Conservation (phyloP, 441 rosid species). For the Gossypium davidsonii region DNA sequence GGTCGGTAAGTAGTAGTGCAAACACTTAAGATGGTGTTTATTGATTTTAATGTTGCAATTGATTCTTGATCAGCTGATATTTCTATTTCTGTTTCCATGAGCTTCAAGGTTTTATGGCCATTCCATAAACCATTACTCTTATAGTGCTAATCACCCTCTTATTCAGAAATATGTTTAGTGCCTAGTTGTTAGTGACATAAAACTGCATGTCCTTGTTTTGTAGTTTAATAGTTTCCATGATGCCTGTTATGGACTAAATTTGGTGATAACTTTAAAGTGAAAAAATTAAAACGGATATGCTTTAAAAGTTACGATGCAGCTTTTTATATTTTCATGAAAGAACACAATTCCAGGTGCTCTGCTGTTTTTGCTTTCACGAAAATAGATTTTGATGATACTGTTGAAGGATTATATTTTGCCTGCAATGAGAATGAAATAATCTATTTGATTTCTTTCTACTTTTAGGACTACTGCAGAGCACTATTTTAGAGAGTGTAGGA, state of each 20-base stretch:
- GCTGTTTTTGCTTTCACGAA: not conserved
- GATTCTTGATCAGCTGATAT: not conserved
- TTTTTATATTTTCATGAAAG: not conserved
- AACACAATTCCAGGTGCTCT: not conserved
- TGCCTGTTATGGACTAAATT: not conserved
- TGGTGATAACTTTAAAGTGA: not conserved
- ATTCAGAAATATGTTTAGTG: not conserved
- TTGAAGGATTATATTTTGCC: not conserved
- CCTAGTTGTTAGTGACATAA: not conserved
- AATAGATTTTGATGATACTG: not conserved
- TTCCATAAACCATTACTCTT: not conserved
- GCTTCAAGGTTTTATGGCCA: not conserved
- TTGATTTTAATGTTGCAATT: not conserved
- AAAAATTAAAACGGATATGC: not conserved
- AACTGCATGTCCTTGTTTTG: not conserved
- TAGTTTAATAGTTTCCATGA: not conserved
- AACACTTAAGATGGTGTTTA: not conserved
- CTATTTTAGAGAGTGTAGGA: constrained; percentile 91
- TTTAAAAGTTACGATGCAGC: not conserved
- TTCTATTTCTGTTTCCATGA: not conserved
- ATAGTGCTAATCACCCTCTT: not conserved
- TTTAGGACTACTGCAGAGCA: constrained; percentile 85
- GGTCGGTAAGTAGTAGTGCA: constrained; percentile 68
- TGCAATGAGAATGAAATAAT: not conserved
- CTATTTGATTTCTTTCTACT: not conserved